Evolutionary conservation across 371 early-diverging fungal genomes (phyloP), one percentile per base, ranked within the genome.

Genomic region (Mucor saturninus): DNA sequence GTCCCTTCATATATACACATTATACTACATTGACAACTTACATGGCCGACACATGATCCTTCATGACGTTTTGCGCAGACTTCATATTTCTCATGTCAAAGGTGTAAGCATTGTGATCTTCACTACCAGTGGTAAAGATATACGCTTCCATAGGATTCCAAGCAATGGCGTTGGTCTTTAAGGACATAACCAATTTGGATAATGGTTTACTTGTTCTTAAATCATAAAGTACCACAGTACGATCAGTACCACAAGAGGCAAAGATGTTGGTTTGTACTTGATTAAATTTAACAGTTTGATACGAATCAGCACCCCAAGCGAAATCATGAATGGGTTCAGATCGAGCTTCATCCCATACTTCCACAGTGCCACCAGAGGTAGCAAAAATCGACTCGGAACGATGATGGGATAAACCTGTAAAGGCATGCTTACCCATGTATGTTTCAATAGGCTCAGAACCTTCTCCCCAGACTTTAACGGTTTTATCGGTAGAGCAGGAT

Each of bases 141-240:
- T 88, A 93, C 0, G 99, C 94, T 74, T 96, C 97, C 91, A 96
- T 94, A 2, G 99, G 99, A 72, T 98, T 98, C 98, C 99, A 99
- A 14, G 93, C 86, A 57, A 99, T 87, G 10, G 96, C 93, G 72
- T 99, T 99, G 28, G 95, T 90, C 62, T 88, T 87, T 43, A 83
- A 68, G 51, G 86, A 72, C 88, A 95, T 85, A 61, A 92, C 77
- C 6, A 89, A 61, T 68, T 95, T 95, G 21, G 87, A 76, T 55
- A 98, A 71, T 0, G 98, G 94, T 38, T 88, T 83, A 62, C 73
- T 87, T 4, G 95, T 92, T 63, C 99, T 81, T 59, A 96, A 74
- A 72, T 98, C 99, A 70, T 97, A 97, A 21, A 99, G 72, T n/a
- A 89, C 91, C 65, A 99, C 83, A 9, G 95, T 91, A 31, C 99